Evolutionary conservation across 129 eudicot genomes (phyloP), one percentile per base, ranked within the genome.

Genomic region (Flaveria brownii): DNA sequence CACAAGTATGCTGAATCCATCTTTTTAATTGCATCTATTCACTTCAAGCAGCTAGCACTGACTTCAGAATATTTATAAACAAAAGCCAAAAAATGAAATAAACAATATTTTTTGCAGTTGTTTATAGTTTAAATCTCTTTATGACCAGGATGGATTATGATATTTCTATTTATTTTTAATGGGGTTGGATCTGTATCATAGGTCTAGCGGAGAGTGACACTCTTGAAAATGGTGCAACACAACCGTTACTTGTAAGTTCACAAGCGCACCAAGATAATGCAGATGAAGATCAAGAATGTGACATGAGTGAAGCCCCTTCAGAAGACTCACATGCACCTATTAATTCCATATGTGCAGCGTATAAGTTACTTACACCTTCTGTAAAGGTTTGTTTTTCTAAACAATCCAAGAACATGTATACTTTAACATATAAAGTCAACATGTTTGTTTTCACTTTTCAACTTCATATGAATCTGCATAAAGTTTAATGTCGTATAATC

Each of bases 331-430:
- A 85, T 64, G 70, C 71, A 28, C 92, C 98, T 36, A 89, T 86
- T 67, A 93, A 73, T 52, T 93, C 98, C 39, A 72, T 93, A 11
- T 82, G 68, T 55, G 71, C 92, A 15, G 98, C 98, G 28, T 93
- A 93, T 70, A 88, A 85, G 77, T 80, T 93, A 74, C 98, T 93
- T 71, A 93, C 97, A 9, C 97, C 97, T 72, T 90, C 98, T 5
- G 92, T 93, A 66, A 93, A 93, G 97, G 98, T 93, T 86, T 52
- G 66, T 26, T 68, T 68, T 59, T 52, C 28, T 45, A 43, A 2
- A 56, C 51, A 54, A 5, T 6, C 54, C 25, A 70, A 70, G 17
- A 70, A 70, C 43, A 57, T 57, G 39, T 60, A 12, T 28, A 41
- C 52, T 9, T 10, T 17, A 0, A 42, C 52, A 10, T 67, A 36